phyloP scores from a whole-genome alignment of 306 rosid species.

The Rosa persica region DNA sequence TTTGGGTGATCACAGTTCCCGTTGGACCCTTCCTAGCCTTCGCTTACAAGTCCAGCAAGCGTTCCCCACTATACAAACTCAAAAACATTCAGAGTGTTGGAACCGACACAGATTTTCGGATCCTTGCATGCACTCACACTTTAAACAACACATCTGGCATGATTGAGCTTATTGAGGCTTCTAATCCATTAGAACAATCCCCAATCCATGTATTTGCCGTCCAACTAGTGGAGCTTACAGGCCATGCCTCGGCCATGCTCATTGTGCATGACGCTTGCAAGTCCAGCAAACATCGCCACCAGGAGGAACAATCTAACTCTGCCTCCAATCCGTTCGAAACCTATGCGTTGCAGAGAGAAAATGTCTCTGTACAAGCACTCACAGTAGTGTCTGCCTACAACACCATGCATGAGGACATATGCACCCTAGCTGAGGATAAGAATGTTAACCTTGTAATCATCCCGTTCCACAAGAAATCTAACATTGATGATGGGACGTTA shows the following conservation, averaged over 20 bases:
- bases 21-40: constrained; percentile 30
- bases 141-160: constrained; percentile 36
- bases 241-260: constrained; percentile 44
- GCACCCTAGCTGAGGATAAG: constrained; percentile 44
- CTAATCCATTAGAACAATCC: constrained; percentile 32
- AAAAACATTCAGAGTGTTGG: constrained; percentile 29
- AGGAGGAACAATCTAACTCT: background rate
- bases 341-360: constrained; percentile 12
- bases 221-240: constrained; percentile 37
- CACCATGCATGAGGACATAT: constrained; percentile 53
- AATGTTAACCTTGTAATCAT: constrained; percentile 26
- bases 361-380: constrained; percentile 27
- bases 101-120: constrained; percentile 23
- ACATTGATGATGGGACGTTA: constrained; percentile 24
- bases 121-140: constrained; percentile 35
- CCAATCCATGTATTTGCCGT: constrained; percentile 29
- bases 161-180: constrained; percentile 37
- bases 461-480: constrained; percentile 33
- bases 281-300: background rate
- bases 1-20: constrained; percentile 31
- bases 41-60: constrained; percentile 19
- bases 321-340: constrained; percentile 22
- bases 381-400: constrained; percentile 42
- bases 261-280: constrained; percentile 39
- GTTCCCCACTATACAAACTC: constrained; percentile 7